Conservation (phyloP, 2,329 filamentous ascomycete genomes). For the Aspergillus chevalieri region DNA sequence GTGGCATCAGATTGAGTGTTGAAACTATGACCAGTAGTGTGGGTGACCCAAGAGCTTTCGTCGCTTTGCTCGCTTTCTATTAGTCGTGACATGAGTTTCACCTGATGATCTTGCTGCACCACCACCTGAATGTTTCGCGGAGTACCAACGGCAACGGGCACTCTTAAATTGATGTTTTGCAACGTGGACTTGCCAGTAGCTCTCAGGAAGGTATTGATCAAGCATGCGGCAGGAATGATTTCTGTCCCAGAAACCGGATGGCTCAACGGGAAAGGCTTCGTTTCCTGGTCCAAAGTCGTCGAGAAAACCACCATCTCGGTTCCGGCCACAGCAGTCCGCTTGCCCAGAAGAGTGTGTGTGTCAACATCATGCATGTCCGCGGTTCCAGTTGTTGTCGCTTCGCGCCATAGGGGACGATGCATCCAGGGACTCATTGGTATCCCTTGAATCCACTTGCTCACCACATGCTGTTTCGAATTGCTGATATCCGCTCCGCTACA, state of each 20-base stretch:
- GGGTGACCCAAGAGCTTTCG: constrained; percentile 10
- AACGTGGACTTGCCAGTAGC: constrained; percentile 26
- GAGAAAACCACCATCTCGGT: constrained; percentile 26
- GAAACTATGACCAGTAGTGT: constrained; percentile 9
- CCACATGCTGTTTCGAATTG: constrained; percentile 19
- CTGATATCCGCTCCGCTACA: constrained; percentile 22
- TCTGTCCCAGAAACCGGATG: constrained; percentile 40
- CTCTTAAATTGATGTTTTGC: constrained; percentile 23
- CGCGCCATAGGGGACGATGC: constrained; percentile 6
- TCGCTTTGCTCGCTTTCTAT: constrained; percentile 4
- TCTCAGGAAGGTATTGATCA: constrained; percentile 37
- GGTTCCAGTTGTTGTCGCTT: constrained; percentile 4
- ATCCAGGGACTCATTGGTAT: constrained; percentile 22
- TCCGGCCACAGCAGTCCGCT: constrained; percentile 21
- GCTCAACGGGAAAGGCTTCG: constrained; percentile 37
- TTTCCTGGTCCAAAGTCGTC: constrained; percentile 31
- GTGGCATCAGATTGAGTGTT: not conserved
- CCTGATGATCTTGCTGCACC: constrained; percentile 18
- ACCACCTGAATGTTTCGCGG: constrained; percentile 35
- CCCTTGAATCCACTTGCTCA: constrained; percentile 18
- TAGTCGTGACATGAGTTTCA: constrained; percentile 32
- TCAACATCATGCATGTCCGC: constrained; percentile 26
- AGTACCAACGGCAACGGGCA: constrained; percentile 32
- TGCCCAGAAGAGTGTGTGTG: constrained; percentile 32
- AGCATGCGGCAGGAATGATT: constrained; percentile 39